These are phyloP conservation scores for Apiotrichum laibachii DNA, from an alignment of 1,284 basidiomycete species.

Conservation along the genomic window DNA sequence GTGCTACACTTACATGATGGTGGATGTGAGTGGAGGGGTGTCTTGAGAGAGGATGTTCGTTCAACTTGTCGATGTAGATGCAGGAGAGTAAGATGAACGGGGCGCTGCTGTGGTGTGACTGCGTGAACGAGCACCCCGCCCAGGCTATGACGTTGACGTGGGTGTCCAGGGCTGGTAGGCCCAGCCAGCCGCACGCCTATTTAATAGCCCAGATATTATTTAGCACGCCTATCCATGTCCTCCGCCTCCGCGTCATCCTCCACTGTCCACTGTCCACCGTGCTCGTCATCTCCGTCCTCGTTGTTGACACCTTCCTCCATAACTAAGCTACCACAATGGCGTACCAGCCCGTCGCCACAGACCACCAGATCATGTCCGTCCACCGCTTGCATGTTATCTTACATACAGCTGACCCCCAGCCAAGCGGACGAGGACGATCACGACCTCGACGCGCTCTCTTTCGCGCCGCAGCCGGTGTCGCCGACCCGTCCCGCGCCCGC, in stretches of 20 bases:
- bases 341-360: conserved; percentile 26
- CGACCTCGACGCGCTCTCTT: conserved; percentile 49
- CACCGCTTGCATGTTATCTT: background rate
- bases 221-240: too few relatives aligned
- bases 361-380: conserved; percentile 39
- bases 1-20: too few relatives aligned
- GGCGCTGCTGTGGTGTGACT: too few relatives aligned
- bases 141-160: too few relatives aligned
- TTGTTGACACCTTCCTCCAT: background rate
- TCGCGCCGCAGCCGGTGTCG: conserved; percentile 26
- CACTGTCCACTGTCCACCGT: background rate
- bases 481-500: conserved; percentile 1
- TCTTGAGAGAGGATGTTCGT: too few relatives aligned
- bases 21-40: too few relatives aligned
- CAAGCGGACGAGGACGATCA: conserved; percentile 50
- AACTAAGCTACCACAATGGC: conserved; percentile 26
- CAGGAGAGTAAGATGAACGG: too few relatives aligned
- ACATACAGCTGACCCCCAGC: conserved; percentile 25
- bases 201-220: background rate
- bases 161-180: background rate
- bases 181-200: background rate
- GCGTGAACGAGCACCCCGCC: too few relatives aligned
- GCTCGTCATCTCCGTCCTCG: background rate
- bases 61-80: too few relatives aligned
- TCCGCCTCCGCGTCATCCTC: background rate